Evolutionary conservation across 2,329 filamentous ascomycete genomes (phyloP), one percentile per base, ranked within the genome.

Genomic region (Phyllosticta capitalensis): DNA sequence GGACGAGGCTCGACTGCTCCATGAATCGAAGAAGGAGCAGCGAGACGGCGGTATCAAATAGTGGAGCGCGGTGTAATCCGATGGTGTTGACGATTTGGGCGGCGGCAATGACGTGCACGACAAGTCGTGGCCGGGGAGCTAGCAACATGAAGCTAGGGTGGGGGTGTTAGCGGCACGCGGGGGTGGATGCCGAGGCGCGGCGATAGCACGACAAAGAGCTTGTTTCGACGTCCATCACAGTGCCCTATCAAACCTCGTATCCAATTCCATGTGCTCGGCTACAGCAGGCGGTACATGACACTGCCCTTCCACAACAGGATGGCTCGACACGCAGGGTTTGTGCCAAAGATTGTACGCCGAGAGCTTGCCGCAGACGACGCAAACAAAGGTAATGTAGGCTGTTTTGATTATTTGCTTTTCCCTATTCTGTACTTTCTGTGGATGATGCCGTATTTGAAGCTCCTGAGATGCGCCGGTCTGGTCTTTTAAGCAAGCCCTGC

Each of bases 21-120:
- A 59, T 59, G 38, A 38, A 51, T 28, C 51, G 33, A 28, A 49
- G 33, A 51, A 54, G 56, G 56, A 59, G 52, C 56, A 50, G 56
- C 30, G 52, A 38, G 56, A 30, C 17, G 14, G 17, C 6, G 14
- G 38, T 4, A 45, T 45, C 38, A 45, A 45, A 6, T 45, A 45
- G 38, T n/a, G n/a, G 5, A 45, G 38, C 17, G 38, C 38, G 38
- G 17, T n/a, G 38, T n/a, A 45, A n/a, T n/a, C 17, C 17, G 38
- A 45, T n/a, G 38, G 38, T 45, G 38, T 45, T 45, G 38, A 45
- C 38, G 38, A 45, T 45, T 45, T 45, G 17, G 38, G 38, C 38
- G 17, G 38, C 38, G 38, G 38, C 12, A 45, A 45, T 45, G 38
- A 45, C 38, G 38, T 45, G 38, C 38, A 45, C 38, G 38, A 45